Conservation (phyloP, 2,329 filamentous ascomycete genomes). For the Akanthomyces lecanii region DNA sequence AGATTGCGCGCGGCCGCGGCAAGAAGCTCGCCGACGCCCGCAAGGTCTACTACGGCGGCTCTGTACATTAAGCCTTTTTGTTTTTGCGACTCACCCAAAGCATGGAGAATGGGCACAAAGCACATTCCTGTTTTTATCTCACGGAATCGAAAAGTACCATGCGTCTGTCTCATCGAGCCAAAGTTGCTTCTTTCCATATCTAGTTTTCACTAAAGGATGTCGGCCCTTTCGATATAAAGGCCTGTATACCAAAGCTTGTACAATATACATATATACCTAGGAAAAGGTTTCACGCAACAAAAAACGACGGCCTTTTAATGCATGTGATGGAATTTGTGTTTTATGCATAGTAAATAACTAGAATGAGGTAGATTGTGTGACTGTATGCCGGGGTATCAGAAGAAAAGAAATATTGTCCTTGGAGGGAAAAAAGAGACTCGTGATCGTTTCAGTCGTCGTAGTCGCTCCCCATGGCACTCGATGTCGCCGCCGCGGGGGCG, state of each 20-base stretch:
- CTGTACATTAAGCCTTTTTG: slow-evolving; percentile 49
- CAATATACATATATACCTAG: background rate
- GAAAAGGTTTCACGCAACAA: too few species aligned
- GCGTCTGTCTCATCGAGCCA: background rate
- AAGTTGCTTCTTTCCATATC: too few species aligned
- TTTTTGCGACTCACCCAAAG: too few species aligned
- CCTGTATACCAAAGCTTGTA: background rate
- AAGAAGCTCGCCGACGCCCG: slow-evolving; percentile 95
- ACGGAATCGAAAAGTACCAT: background rate
- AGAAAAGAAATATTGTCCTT: background rate
- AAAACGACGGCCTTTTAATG: too few species aligned
- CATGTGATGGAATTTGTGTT: too few species aligned
- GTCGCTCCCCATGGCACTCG: slow-evolving; percentile 10
- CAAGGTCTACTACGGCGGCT: slow-evolving; percentile 93
- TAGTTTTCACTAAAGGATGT: too few species aligned
- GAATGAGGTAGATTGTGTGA: background rate
- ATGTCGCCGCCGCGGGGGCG: background rate
- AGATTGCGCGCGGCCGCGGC: slow-evolving; percentile 81
- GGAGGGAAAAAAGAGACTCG: too few species aligned
- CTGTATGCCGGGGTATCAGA: background rate
- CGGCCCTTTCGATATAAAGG: too few species aligned
- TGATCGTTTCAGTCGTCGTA: background rate
- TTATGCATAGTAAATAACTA: background rate
- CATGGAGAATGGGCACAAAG: too few species aligned
- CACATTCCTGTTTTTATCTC: too few species aligned